Percentiles rank a stretch among this genome's conserved stretches.
Evolutionary conservation across 2,329 filamentous ascomycete species (phyloP).

Genomic region (Aspergillus transmontanensis): DNA sequence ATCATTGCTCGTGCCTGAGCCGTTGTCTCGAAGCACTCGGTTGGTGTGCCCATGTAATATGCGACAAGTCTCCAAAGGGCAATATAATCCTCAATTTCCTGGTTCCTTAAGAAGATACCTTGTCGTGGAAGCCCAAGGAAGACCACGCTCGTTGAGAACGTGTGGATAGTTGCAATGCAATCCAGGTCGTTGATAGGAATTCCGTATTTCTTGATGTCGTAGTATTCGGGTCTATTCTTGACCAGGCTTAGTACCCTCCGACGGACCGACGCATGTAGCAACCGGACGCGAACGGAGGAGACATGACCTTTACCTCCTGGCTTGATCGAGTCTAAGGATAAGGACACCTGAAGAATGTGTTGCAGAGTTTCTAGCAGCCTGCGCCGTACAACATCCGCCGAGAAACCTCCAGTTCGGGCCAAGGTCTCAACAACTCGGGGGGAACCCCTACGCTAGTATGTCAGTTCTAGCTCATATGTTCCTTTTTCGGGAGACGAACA

Average conservation of each 20-base stretch:
- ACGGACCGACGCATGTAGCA: slow-evolving; percentile 70
- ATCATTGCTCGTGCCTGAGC: slow-evolving; percentile 62
- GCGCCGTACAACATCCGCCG: slow-evolving; percentile 65
- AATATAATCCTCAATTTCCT: slow-evolving; percentile 70
- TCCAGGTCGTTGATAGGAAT: slow-evolving; percentile 77
- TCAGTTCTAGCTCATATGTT: slow-evolving; percentile 2
- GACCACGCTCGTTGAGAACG: slow-evolving; percentile 69
- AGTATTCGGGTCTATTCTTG: slow-evolving; percentile 62
- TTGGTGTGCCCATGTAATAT: slow-evolving; percentile 70
- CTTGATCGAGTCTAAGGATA: slow-evolving; percentile 64
- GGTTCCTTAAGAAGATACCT: slow-evolving; percentile 64
- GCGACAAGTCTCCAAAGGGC: slow-evolving; percentile 77
- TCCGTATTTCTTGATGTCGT: slow-evolving; percentile 60
- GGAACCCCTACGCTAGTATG: slow-evolving; percentile 56
- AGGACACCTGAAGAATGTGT: slow-evolving; percentile 71
- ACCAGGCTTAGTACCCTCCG: slow-evolving; percentile 65
- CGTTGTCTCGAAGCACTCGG: slow-evolving; percentile 60
- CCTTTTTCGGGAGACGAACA: slow-evolving; percentile 19
- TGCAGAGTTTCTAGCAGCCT: slow-evolving; percentile 74
- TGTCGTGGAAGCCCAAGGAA: slow-evolving; percentile 72
- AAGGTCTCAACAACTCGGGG: slow-evolving; percentile 73
- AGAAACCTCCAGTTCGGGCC: slow-evolving; percentile 73
- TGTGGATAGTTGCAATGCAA: slow-evolving; percentile 69
- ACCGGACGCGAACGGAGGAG: slow-evolving; percentile 67
- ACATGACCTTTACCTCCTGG: slow-evolving; percentile 68